Evolutionary conservation across 495 filamentous ascomycete genomes (phyloP), one percentile per base, ranked within the genome.

Genomic region (Mycothermus thermophilus): DNA sequence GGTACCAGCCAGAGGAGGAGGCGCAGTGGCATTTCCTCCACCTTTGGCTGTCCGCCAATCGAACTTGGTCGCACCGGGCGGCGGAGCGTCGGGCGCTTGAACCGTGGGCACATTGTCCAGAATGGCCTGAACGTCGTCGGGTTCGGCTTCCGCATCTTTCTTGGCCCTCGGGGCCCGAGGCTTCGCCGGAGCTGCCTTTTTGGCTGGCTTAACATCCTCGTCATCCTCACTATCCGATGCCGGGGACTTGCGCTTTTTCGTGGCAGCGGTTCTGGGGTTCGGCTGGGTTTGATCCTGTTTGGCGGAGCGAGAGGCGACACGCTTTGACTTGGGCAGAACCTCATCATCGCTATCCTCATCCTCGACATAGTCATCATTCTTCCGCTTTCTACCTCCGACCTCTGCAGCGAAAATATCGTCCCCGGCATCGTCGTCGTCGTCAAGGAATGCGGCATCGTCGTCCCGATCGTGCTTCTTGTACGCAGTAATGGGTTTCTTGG

Each of bases 91-190:
- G 12, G 90, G 92, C 24, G 90, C 67, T 35, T 75, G 61, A 17
- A 96, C 66, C 5, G 67, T 78, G 8, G 87, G 83, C 39, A 97
- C 84, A 50, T 75, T 81, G 49, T 93, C 82, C 21, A 93, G 74
- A 32, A 97, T 94, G 22, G 74, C 75, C 49, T 87, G 72, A 11
- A 93, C 73, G 38, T 69, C 74, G 42, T 83, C 80, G 0, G 72
- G 50, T 11, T 60, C 77, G 4, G 53, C 44, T 16, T 75, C 71
- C 18, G 69, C 57, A 22, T 60, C 56, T 54, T 80, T 80, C 52
- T 77, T 77, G 0, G 72, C 60, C 38, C 59, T 63, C 15, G 71
- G 60, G 23, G 67, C 67, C 52, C 58, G 63, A 10, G 69, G 62
- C 46, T 77, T 83, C 50, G 77, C 80, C 1, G 71, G 57, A 10